These are phyloP conservation scores for Amanita rimosa DNA, from an alignment of 768 basidiomycete species.

Conservation along the genomic window DNA sequence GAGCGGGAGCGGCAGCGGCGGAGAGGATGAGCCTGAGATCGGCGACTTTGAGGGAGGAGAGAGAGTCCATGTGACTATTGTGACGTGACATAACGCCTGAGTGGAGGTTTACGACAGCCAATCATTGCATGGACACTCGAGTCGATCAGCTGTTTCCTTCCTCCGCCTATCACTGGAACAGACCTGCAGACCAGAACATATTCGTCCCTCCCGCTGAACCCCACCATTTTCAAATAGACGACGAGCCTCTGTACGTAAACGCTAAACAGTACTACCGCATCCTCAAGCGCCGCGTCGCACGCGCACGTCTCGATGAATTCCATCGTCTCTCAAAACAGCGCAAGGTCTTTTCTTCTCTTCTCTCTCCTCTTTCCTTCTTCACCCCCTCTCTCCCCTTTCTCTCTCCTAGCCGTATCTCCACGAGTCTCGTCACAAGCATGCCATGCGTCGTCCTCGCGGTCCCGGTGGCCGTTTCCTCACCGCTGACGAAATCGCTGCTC, in stretches of 20 bases:
- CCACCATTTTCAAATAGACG: constrained; percentile 45
- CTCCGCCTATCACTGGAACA: constrained; percentile 32
- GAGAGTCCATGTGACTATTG: constrained; percentile 10
- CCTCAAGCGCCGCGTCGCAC: constrained; percentile 85
- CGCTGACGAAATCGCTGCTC: constrained; percentile 87
- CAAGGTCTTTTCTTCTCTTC: constrained; percentile 46
- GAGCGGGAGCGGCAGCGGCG: constrained; percentile 34
- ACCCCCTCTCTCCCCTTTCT: too few relatives aligned
- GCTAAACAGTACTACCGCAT: constrained; percentile 99
- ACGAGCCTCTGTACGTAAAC: constrained; percentile 98
- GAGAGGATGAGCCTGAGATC: constrained; percentile 56
- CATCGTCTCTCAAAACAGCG: constrained; percentile 87
- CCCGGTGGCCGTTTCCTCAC: constrained; percentile 98
- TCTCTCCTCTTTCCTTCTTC: neutral
- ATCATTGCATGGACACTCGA: constrained; percentile 38
- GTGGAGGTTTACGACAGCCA: constrained; percentile 22
- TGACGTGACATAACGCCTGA: constrained; percentile 7
- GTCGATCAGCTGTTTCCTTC: constrained; percentile 47
- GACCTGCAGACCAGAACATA: constrained; percentile 6
- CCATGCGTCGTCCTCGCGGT: constrained; percentile 92
- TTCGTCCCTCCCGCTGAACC: constrained; percentile 13
- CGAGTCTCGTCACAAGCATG: constrained; percentile 96
- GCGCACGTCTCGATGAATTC: constrained; percentile 88
- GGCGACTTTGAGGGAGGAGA: constrained; percentile 53
- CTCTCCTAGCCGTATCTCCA: constrained; percentile 83